Conservation (phyloP, 331 rosid genomes). For the Spiraea crenata region DNA sequence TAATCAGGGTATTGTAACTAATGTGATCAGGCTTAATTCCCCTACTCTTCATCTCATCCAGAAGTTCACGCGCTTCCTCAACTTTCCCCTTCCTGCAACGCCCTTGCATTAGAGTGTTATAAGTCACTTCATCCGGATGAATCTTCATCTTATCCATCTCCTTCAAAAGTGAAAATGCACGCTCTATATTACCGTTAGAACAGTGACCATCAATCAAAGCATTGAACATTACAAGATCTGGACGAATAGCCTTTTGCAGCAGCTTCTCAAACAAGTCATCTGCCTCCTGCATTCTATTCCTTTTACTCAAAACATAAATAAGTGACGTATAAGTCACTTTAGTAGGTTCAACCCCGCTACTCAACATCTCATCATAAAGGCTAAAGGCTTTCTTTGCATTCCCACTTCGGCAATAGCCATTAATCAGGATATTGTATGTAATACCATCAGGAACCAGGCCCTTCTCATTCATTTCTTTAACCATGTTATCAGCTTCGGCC, state of each 20-base stretch:
- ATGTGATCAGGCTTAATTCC: slow-evolving; percentile 79
- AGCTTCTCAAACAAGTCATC: slow-evolving; percentile 62
- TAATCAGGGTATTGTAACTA: slow-evolving; percentile 71
- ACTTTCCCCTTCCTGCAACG: slow-evolving; percentile 73
- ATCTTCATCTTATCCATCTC: slow-evolving; percentile 72
- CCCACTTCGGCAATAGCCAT: slow-evolving; percentile 72
- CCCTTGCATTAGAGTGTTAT: slow-evolving; percentile 88
- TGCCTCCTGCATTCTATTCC: slow-evolving; percentile 65
- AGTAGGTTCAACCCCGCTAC: slow-evolving; percentile 51
- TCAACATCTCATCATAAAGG: slow-evolving; percentile 62
- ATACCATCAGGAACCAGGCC: slow-evolving; percentile 60
- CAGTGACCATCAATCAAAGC: slow-evolving; percentile 83
- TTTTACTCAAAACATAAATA: slow-evolving; percentile 54
- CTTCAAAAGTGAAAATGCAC: slow-evolving; percentile 56
- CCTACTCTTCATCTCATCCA: slow-evolving; percentile 72
- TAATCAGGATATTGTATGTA: slow-evolving; percentile 71
- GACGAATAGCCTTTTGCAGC: slow-evolving; percentile 41
- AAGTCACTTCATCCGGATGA: slow-evolving; percentile 73
- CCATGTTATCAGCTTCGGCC: slow-evolving; percentile 54
- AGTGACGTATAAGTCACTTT: slow-evolving; percentile 77
- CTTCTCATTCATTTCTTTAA: slow-evolving; percentile 58
- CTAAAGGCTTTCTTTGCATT: slow-evolving; percentile 59
- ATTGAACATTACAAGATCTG: slow-evolving; percentile 68
- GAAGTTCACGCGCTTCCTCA: slow-evolving; percentile 77
- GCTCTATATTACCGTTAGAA: slow-evolving; percentile 48